Conservation (phyloP, 176 grass and related monocot species). For the Microstegium vimineum region DNA sequence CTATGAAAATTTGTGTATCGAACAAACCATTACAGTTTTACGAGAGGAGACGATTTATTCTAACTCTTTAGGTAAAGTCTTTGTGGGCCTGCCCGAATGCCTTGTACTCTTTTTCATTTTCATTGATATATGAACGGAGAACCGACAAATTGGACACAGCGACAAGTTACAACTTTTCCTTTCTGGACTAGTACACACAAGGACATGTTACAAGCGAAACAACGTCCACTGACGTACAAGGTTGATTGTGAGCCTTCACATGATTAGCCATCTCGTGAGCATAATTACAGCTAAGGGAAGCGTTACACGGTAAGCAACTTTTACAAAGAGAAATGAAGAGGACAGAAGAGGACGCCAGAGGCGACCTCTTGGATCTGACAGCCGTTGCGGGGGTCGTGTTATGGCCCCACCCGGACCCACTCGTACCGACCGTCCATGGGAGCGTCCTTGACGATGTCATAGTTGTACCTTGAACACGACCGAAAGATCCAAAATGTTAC, state of each 20-base stretch:
- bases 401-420: slow-evolving; percentile 39
- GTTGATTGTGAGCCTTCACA: slow-evolving; percentile 12
- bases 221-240: neutral
- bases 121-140: neutral
- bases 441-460: slow-evolving; percentile 50
- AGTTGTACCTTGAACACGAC: slow-evolving; percentile 49
- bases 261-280: slow-evolving; percentile 26
- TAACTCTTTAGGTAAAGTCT: too few relatives aligned
- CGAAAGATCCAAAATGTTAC: slow-evolving; percentile 36
- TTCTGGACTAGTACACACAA: neutral
- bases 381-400: slow-evolving; percentile 13
- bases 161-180: neutral
- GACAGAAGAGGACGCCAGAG: neutral
- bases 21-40: neutral
- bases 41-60: neutral
- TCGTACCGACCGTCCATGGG: slow-evolving; percentile 48
- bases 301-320: neutral
- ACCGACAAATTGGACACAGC: neutral
- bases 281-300: neutral
- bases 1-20: neutral
- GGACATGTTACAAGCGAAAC: neutral
- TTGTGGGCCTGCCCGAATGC: neutral
- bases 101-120: neutral
- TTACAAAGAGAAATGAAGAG: slow-evolving; percentile 12
- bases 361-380: slow-evolving; percentile 19